Evolutionary conservation across 371 early-diverging fungal species (phyloP), one percentile per base, ranked within the genome.

Genomic region (Mucor irregularis): DNA sequence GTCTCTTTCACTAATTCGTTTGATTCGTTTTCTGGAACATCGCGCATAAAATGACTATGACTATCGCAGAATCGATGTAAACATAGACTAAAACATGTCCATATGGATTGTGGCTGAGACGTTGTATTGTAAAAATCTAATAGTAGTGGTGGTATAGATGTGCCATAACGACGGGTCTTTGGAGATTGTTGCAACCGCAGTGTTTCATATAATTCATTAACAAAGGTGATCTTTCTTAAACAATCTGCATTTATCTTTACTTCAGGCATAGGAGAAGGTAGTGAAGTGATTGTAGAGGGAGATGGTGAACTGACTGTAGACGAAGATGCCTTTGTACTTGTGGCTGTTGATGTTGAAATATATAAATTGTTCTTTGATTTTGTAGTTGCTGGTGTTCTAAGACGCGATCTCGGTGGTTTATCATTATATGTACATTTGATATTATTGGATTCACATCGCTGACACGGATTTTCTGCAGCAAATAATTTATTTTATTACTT

Each of bases 51-150:
- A 14, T 21, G 25, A 49, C 10, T 44, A 29, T 19, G 34, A 56
- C 9, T 22, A 24, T 42, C 42, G 5, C 11, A 42, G 17, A 33
- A 13, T n/a, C 34, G 37, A 5, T 47, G 45, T 13, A 68, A 49
- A 11, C 44, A 58, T 1, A 43, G n/a, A 5, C 29, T 54, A 44
- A 68, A 68, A 14, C 13, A 35, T 2, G 48, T 34, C 72, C 69
- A 69, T 29, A 69, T 65, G 2, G 51, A 39, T 13, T 50, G 43
- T 0, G 72, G 69, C 26, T 69, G 72, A 5, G 60, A 50, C 9
- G 70, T 61, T 11, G 60, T 25, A 40, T 69, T 61, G 56, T 63
- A 72, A 34, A 69, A 71, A 25, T 69, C 72, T 45, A 66, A 63
- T 29, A 71, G 29, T n/a, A 75, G 56, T 31, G 72, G 72, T 10